A percentile compares a stretch with the other conserved stretches of the same genome.
phyloP scores from a whole-genome alignment of 2,329 filamentous ascomycete genomes.

The Aspergillus persii region DNA sequence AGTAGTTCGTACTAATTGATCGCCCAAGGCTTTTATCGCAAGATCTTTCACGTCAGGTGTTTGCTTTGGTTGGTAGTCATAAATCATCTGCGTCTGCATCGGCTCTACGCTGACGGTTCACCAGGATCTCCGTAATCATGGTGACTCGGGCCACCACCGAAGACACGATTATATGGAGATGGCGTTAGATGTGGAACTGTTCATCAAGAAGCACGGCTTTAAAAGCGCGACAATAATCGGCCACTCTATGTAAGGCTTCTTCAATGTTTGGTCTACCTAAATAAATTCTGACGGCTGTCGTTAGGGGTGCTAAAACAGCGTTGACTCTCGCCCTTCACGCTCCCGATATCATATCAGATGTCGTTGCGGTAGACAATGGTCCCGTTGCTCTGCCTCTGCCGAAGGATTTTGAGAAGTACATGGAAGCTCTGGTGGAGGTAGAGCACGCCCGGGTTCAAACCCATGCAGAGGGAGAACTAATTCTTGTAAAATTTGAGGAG shows the following conservation, averaged over 20 bases:
- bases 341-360: conserved; percentile 16
- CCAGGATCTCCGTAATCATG: conserved; percentile 86
- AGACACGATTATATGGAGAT: conserved; percentile 23
- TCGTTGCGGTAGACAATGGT: conserved; percentile 25
- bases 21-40: conserved; percentile 14
- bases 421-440: conserved; percentile 32
- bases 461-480: conserved; percentile 4
- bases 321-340: conserved; percentile 20
- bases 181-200: conserved; percentile 22
- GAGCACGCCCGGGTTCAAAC: not conserved
- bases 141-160: conserved; percentile 70
- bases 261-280: not conserved
- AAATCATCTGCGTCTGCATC: not conserved
- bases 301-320: conserved; percentile 18
- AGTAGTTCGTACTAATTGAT: not conserved
- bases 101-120: not conserved
- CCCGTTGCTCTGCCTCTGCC: conserved; percentile 18
- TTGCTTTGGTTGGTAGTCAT: not conserved
- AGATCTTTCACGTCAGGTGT: conserved; percentile 7
- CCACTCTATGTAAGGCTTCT: conserved; percentile 6
- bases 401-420: conserved; percentile 51
- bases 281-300: not conserved
- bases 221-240: conserved; percentile 6
- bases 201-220: conserved; percentile 18
- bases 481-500: conserved; percentile 2